phyloP scores from a whole-genome alignment of 345 rosid species.

The Excoecaria agallocha region DNA sequence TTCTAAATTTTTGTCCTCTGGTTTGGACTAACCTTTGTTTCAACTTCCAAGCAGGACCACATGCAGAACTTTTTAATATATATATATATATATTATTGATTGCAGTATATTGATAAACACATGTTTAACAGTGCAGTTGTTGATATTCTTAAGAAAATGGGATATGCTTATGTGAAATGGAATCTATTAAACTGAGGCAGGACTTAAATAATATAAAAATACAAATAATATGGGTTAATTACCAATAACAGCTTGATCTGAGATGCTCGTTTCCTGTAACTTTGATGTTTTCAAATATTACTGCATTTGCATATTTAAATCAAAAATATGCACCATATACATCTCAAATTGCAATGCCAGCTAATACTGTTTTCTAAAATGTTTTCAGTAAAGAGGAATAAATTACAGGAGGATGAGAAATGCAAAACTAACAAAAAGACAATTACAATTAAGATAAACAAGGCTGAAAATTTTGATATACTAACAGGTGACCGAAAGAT shows the following conservation, averaged over 20 bases:
- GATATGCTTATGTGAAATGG: too few relatives aligned
- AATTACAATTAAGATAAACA: slow-evolving; percentile 8
- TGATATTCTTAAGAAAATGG: background rate
- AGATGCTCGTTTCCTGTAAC: background rate
- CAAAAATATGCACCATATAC: background rate
- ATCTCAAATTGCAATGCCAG: slow-evolving; percentile 14
- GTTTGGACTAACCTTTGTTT: slow-evolving; percentile 26
- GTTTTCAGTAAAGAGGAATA: slow-evolving; percentile 12
- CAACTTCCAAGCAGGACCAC: slow-evolving; percentile 39
- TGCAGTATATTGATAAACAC: too few relatives aligned
- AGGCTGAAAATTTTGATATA: slow-evolving; percentile 22
- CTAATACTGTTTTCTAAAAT: background rate
- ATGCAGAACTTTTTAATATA: too few relatives aligned
- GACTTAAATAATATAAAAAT: slow-evolving; percentile 8
- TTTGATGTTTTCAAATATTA: slow-evolving; percentile 1
- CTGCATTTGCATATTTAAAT: background rate
- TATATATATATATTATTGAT: too few relatives aligned
- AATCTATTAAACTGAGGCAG: background rate
- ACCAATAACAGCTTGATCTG: background rate
- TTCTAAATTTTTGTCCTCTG: slow-evolving; percentile 30
- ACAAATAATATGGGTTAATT: background rate
- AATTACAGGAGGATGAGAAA: slow-evolving; percentile 20
- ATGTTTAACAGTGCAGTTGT: background rate
- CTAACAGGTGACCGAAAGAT: too few relatives aligned
- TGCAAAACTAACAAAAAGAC: slow-evolving; percentile 13